Conservation (phyloP, 2,329 filamentous ascomycete genomes). For the Pseudohalonectria lignicola region DNA sequence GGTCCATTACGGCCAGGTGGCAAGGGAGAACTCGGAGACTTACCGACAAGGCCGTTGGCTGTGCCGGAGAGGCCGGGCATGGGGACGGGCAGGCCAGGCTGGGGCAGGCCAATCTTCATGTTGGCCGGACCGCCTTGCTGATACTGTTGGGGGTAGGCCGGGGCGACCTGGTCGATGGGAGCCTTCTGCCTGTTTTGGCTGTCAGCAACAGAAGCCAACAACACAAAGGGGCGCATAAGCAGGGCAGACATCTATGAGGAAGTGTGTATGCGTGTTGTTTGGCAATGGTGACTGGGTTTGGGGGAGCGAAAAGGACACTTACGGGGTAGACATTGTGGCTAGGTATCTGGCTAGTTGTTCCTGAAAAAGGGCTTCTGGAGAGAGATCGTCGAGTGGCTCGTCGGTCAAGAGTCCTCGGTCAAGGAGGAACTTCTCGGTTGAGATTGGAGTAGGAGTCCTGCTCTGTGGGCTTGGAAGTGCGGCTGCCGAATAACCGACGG, state of each 20-base stretch:
- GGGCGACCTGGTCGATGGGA: not conserved
- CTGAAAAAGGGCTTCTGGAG: not conserved
- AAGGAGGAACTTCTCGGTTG: conserved; percentile 4
- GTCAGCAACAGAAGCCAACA: too few species aligned
- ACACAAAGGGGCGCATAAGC: too few species aligned
- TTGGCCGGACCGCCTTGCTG: conserved; percentile 1
- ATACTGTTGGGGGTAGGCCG: conserved; percentile 2
- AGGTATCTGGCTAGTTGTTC: conserved; percentile 1
- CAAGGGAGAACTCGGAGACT: conserved; percentile 6
- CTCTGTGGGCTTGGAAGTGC: too few species aligned
- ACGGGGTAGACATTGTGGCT: conserved; percentile 3
- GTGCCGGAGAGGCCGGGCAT: conserved; percentile 24
- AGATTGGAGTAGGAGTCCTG: not conserved
- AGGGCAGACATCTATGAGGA: too few species aligned
- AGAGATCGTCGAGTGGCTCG: not conserved
- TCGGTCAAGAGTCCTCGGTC: conserved; percentile 2
- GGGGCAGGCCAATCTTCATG: conserved; percentile 1
- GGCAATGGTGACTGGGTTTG: too few species aligned
- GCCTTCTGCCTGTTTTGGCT: too few species aligned
- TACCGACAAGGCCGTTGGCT: conserved; percentile 18
- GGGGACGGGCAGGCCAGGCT: conserved; percentile 12
- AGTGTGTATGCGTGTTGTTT: not conserved
- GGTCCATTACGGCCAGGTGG: too few species aligned
- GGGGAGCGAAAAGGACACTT: not conserved
- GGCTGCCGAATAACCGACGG: too few species aligned